Percentiles rank a stretch among this genome's conserved stretches.
Conservation (phyloP, 768 basidiomycete species). For the Pisolithus microcarpus region DNA sequence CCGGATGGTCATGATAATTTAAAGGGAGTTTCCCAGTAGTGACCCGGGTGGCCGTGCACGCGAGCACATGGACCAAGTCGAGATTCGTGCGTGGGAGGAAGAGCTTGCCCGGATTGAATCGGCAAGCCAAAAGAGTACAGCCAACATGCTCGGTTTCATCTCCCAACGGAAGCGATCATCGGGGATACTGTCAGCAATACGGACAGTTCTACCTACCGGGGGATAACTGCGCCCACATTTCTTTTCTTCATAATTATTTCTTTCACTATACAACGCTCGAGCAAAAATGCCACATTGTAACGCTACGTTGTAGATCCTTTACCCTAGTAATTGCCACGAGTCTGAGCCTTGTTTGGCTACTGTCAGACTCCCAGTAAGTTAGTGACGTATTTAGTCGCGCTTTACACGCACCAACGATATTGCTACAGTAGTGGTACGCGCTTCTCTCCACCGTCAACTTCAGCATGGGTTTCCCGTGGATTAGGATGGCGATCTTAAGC, state of each 20-base stretch:
- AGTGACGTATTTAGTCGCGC: too few species aligned
- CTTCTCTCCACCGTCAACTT: not conserved
- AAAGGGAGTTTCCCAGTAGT: slow-evolving; percentile 14
- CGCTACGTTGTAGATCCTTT: not conserved
- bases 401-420: too few species aligned
- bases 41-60: slow-evolving; percentile 13
- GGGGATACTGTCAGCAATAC: slow-evolving; percentile 16
- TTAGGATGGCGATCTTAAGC: slow-evolving; percentile 41
- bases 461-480: slow-evolving; percentile 51
- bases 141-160: slow-evolving; percentile 29
- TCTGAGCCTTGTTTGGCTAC: too few species aligned
- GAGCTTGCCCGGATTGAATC: slow-evolving; percentile 67
- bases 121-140: slow-evolving; percentile 42
- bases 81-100: slow-evolving; percentile 68
- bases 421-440: too few species aligned
- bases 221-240: slow-evolving; percentile 10
- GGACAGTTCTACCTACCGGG: slow-evolving; percentile 16
- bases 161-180: slow-evolving; percentile 23
- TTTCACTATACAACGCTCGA: not conserved
- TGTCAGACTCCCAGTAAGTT: too few species aligned
- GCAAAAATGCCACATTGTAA: too few species aligned
- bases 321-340: not conserved
- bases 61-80: slow-evolving; percentile 26
- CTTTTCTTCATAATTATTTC: not conserved
- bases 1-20: slow-evolving; percentile 39